Evolutionary conservation across 306 rosid species (phyloP).

Genomic region (Vigna mungo): DNA sequence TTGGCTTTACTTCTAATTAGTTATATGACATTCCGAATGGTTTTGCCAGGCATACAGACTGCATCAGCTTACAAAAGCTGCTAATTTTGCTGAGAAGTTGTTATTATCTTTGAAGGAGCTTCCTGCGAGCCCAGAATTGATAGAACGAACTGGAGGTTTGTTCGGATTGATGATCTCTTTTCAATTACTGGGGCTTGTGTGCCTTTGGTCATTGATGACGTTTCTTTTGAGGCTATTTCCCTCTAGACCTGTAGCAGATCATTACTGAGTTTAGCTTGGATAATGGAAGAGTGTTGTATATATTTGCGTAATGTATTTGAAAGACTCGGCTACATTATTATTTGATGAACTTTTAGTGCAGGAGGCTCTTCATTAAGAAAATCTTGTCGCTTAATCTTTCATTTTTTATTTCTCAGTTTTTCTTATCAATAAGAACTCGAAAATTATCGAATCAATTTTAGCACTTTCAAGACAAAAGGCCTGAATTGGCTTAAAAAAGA

Average conservation of each 20-base stretch:
- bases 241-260: conserved; percentile 86
- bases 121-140: conserved; percentile 59
- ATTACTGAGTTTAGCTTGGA: conserved; percentile 59
- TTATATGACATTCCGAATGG: conserved; percentile 33
- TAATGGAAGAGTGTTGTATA: conserved; percentile 42
- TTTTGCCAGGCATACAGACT: conserved; percentile 70
- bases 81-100: conserved; percentile 68
- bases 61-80: conserved; percentile 82
- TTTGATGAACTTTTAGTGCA: conserved; percentile 21
- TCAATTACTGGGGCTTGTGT: conserved; percentile 67
- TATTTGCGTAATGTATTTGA: conserved; percentile 7
- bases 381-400: not conserved
- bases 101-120: conserved; percentile 63
- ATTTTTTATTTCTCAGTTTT: not conserved
- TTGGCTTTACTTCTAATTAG: conserved; percentile 7
- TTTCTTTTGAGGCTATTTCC: conserved; percentile 95
- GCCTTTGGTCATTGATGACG: conserved; percentile 86
- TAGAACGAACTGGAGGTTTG: conserved; percentile 63
- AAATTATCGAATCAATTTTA: too few species aligned
- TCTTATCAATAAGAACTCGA: too few species aligned
- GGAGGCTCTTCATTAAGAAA: conserved; percentile 27
- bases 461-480: too few species aligned
- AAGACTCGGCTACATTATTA: conserved; percentile 5
- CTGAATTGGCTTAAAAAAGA: too few species aligned
- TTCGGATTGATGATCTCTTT: conserved; percentile 70